Evolutionary conservation across 192 early-diverging fungal genomes (phyloP).

Genomic region (Rhizophagus sp.): DNA sequence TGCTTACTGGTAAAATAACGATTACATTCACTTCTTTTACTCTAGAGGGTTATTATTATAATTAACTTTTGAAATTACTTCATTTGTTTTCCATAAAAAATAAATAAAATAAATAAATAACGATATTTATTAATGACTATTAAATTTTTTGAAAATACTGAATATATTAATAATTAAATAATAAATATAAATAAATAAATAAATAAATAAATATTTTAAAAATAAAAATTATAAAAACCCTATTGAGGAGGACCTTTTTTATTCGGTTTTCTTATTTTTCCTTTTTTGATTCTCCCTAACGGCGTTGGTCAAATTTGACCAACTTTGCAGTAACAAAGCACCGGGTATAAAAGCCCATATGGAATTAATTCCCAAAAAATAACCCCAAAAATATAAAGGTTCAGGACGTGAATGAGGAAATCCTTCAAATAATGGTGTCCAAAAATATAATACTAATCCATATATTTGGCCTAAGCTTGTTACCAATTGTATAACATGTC

Average conservation of each 20-base stretch:
- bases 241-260: background rate
- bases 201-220: no score
- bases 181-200: no score
- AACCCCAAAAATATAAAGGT: constrained; percentile 86
- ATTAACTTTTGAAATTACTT: no score
- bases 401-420: constrained; percentile 68
- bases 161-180: no score
- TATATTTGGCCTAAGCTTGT: constrained; percentile 75
- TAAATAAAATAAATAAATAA: no score
- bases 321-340: constrained; percentile 40
- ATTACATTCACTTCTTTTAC: no score
- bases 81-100: no score
- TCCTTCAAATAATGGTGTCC: constrained; percentile 69
- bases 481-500: constrained; percentile 59
- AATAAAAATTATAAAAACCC: no score
- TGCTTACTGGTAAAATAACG: no score
- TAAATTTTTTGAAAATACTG: no score
- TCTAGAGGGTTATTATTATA: no score
- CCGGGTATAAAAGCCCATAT: constrained; percentile 83
- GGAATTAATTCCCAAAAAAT: constrained; percentile 83
- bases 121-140: no score
- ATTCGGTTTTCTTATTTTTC: constrained; percentile 21
- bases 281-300: constrained; percentile 11
- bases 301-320: background rate
- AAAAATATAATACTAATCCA: constrained; percentile 82